A percentile compares a stretch with the other conserved stretches of the same genome.
Evolutionary conservation across 345 rosid species (phyloP).

Genomic region (Trapa incisa): DNA sequence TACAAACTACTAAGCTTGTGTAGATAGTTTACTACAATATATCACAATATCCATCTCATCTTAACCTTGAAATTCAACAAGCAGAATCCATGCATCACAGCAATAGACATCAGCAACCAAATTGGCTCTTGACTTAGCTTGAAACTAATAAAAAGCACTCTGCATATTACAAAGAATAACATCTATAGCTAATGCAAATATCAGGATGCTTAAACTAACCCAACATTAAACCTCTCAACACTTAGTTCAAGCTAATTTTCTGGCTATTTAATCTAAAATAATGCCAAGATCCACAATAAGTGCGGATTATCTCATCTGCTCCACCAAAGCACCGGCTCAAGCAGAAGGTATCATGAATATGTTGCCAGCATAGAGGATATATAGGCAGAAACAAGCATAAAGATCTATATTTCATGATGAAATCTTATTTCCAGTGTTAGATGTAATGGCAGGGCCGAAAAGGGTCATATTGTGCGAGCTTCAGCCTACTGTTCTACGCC

Average conservation of each 20-base stretch:
- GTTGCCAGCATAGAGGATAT: not conserved
- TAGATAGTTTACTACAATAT: slow-evolving; percentile 16
- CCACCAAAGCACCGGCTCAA: not conserved
- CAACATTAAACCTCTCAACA: not conserved
- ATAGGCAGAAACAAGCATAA: too few species aligned
- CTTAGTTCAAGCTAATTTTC: not conserved
- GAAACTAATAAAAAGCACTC: too few species aligned
- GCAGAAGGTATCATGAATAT: not conserved
- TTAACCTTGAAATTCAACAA: slow-evolving; percentile 10
- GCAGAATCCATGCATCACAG: not conserved
- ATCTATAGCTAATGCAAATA: not conserved
- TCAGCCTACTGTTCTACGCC: too few species aligned
- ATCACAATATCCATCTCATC: slow-evolving; percentile 15
- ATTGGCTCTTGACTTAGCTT: not conserved
- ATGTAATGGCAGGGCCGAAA: too few species aligned
- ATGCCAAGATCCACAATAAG: not conserved
- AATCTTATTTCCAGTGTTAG: too few species aligned
- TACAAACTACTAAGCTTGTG: slow-evolving; percentile 10
- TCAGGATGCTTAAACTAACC: not conserved
- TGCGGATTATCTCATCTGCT: not conserved
- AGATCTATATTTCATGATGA: too few species aligned
- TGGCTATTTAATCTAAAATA: not conserved
- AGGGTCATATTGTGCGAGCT: too few species aligned
- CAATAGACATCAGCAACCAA: slow-evolving; percentile 2
- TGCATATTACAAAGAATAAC: not conserved